Evolutionary conservation across 257 asterid species (phyloP).

Genomic region (Forsythia viridissima): DNA sequence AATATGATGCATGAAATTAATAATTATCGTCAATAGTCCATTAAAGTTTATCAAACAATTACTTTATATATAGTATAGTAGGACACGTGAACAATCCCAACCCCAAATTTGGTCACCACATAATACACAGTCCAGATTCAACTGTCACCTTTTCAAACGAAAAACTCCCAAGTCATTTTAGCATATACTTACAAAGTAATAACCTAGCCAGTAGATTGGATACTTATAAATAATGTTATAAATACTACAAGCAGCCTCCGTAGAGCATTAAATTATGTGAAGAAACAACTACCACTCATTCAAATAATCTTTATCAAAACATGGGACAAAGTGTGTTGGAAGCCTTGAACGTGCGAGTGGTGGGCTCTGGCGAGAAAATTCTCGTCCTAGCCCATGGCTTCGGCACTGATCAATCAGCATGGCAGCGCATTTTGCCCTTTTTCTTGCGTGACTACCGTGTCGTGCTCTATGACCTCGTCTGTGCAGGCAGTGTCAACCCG

Average conservation of each 20-base stretch:
- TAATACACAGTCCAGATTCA: neutral
- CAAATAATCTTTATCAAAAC: neutral
- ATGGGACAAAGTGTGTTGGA: conserved; percentile 41
- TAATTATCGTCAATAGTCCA: no score
- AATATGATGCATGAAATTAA: no score
- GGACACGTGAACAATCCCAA: neutral
- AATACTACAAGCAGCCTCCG: neutral
- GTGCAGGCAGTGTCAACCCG: conserved; percentile 63
- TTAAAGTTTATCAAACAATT: no score
- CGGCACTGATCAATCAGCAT: conserved; percentile 55
- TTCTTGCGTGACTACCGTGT: conserved; percentile 40
- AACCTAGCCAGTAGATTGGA: neutral
- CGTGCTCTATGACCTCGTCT: conserved; percentile 47
- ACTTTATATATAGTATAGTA: no score
- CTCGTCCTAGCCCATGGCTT: conserved; percentile 48
- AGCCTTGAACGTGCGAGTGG: conserved; percentile 42
- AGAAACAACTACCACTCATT: neutral
- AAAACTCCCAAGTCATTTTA: conserved; percentile 8
- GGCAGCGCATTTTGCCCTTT: conserved; percentile 46
- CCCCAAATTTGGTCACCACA: neutral
- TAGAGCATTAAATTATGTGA: neutral
- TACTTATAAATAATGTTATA: neutral
- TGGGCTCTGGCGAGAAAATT: conserved; percentile 43
- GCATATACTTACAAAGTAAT: neutral
- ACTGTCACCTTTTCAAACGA: neutral